Base-by-base conservation (phyloP, 352 stramenopile species). In the Poterioochromonas sp. region DNA sequence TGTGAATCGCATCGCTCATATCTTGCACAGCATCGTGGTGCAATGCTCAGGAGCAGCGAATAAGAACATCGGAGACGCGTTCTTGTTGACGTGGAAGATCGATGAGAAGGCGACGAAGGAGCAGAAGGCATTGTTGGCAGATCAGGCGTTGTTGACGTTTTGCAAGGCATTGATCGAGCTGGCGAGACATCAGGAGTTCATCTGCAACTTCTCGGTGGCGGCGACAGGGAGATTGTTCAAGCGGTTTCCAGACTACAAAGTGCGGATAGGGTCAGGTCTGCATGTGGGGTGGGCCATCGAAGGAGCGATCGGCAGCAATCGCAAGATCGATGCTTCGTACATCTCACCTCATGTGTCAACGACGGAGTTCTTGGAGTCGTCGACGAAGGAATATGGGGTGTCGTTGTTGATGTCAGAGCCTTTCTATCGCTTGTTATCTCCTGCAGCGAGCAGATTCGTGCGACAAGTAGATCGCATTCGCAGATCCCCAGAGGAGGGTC, bases 251-350 rank as follows among this genome's bases (percentile, higher is more conserved):
- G 80, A 82, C 26, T 87, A 68, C 22, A 58, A 76, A 15, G 91
- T 92, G 76, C 92, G 91, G 73, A 95, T 97, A 89, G 93, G 92
- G 22, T 97, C 96, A 81, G 93, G 92, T 43, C 90, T 98, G 82
- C 93, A 97, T 83, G 90, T 95, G 26, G 94, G 94, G 44, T 97
- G 91, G 90, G 93, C 92, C 12, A 91, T 97, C 35, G 92, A 97
- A 84, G 94, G 94, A 15, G 94, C 92, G 0, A 97, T 98, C 77
- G 93, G 93, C 47, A 97, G 91, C 20, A 87, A 91, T 20, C 89
- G 90, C 78, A 98, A 98, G 80, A 95, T 98, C 78, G 94, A 98
- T 81, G 92, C 92, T 29, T 97, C 93, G 22, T 97, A 97, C 80
- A 93, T 98, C 73, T 96, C 90, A 2, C 91, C 94, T 34, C 90